phyloP scores from a whole-genome alignment of 306 rosid species.

The Quercus berberidifolia region DNA sequence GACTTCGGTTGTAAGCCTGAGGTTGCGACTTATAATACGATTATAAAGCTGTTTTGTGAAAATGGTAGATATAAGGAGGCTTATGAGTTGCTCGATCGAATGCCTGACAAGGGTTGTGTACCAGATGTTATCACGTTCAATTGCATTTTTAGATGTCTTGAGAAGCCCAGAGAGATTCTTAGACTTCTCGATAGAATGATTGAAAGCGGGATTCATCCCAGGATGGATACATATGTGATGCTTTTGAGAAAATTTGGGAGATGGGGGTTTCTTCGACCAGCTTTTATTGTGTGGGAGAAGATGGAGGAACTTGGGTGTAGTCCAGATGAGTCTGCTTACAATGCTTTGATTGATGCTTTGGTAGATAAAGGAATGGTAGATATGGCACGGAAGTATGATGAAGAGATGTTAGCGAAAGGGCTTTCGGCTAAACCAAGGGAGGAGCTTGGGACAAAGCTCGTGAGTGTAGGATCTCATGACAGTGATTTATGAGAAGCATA shows the following conservation, averaged over 20 bases:
- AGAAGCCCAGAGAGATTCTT: conserved; percentile 67
- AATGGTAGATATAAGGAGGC: conserved; percentile 68
- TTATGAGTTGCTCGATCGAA: conserved; percentile 38
- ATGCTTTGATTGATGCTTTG: conserved; percentile 81
- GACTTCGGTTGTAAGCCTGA: conserved; percentile 64
- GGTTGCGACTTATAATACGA: conserved; percentile 62
- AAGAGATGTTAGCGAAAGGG: conserved; percentile 82
- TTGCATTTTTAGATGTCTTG: conserved; percentile 52
- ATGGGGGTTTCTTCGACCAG: conserved; percentile 90
- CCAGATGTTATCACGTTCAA: conserved; percentile 69
- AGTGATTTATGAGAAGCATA: conserved; percentile 13
- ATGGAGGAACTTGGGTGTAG: conserved; percentile 78
- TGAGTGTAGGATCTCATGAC: conserved; percentile 23
- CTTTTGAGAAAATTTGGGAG: conserved; percentile 81
- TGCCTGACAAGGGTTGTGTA: conserved; percentile 46
- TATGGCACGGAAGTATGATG: conserved; percentile 73
- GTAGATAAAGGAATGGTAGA: conserved; percentile 73
- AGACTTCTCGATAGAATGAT: conserved; percentile 67
- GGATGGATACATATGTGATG: conserved; percentile 78
- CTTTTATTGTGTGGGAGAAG: conserved; percentile 68
- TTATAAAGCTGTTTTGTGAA: conserved; percentile 71
- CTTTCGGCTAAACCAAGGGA: conserved; percentile 80
- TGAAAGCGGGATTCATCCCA: conserved; percentile 61
- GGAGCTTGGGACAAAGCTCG: conserved; percentile 53
- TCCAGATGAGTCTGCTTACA: conserved; percentile 76